Percentiles rank a stretch among this genome's conserved stretches.
Conservation (phyloP, 441 rosid genomes). For the Corymbia citriodora region DNA sequence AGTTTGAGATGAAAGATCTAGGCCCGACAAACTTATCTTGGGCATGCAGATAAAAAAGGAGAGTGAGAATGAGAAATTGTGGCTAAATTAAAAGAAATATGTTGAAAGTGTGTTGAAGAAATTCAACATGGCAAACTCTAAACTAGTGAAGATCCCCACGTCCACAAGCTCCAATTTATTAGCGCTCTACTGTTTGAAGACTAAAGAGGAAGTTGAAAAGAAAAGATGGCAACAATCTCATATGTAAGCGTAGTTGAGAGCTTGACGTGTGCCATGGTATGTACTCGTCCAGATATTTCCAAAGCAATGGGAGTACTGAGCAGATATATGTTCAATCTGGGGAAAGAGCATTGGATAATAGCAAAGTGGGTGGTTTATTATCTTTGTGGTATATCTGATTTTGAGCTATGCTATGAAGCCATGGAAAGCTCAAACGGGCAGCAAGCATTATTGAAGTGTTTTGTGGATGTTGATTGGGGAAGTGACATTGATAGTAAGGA, state of each 20-base stretch:
- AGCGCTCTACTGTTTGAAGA: neutral
- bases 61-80: accelerated
- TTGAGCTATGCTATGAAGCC: neutral
- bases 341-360: neutral
- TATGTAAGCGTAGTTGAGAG: accelerated
- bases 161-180: neutral
- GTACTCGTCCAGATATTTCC: too few relatives aligned
- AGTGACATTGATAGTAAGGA: neutral
- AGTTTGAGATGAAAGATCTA: too few relatives aligned
- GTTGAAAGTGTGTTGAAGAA: neutral
- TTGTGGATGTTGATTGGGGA: neutral
- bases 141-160: neutral
- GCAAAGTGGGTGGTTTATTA: neutral
- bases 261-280: neutral
- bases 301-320: neutral
- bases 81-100: neutral
- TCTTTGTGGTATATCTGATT: accelerated
- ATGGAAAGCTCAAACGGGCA: neutral
- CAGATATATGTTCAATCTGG: neutral
- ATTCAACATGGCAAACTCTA: neutral
- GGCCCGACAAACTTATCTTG: neutral
- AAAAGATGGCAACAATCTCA: neutral
- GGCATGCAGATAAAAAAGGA: neutral
- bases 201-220: accelerated
- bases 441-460: neutral